phyloP scores from a whole-genome alignment of 148 eudicot genomes.

The Dianthus caryophyllus region DNA sequence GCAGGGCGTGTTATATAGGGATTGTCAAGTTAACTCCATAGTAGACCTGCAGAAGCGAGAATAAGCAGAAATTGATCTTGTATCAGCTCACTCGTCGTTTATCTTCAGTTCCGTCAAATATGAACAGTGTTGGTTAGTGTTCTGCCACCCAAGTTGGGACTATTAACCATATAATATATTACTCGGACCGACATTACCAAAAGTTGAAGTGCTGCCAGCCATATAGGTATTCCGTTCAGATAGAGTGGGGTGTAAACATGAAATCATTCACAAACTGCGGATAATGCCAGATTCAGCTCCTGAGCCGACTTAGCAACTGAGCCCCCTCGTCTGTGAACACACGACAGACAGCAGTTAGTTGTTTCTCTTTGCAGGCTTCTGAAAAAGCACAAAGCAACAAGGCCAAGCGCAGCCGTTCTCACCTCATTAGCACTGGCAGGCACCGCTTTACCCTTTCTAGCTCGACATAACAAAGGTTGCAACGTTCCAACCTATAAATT shows the following conservation, averaged over 20 bases:
- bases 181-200: constrained; percentile 8
- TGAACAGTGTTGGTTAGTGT: constrained; percentile 28
- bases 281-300: constrained; percentile 69
- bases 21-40: neutral
- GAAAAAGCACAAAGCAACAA: neutral
- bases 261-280: constrained; percentile 24
- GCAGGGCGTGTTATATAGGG: constrained; percentile 7
- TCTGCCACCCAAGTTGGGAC: constrained; percentile 2
- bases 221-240: constrained; percentile 8
- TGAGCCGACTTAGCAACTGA: constrained; percentile 79
- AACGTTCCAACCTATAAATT: constrained; percentile 70
- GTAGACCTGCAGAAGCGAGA: constrained; percentile 8
- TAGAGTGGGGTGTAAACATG: neutral
- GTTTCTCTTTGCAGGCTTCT: neutral
- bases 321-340: constrained; percentile 70
- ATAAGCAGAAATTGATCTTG: neutral
- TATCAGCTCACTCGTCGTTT: constrained; percentile 10
- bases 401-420: constrained; percentile 1
- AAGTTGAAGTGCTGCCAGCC: constrained; percentile 11
- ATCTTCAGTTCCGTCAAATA: constrained; percentile 22
- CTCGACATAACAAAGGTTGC: constrained; percentile 81
- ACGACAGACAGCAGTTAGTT: constrained; percentile 5
- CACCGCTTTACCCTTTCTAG: constrained; percentile 75
- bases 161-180: neutral
- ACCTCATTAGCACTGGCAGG: constrained; percentile 76